These are phyloP conservation scores for Trametes sp. DNA, from an alignment of 1,284 basidiomycete species.

Conservation along the genomic window DNA sequence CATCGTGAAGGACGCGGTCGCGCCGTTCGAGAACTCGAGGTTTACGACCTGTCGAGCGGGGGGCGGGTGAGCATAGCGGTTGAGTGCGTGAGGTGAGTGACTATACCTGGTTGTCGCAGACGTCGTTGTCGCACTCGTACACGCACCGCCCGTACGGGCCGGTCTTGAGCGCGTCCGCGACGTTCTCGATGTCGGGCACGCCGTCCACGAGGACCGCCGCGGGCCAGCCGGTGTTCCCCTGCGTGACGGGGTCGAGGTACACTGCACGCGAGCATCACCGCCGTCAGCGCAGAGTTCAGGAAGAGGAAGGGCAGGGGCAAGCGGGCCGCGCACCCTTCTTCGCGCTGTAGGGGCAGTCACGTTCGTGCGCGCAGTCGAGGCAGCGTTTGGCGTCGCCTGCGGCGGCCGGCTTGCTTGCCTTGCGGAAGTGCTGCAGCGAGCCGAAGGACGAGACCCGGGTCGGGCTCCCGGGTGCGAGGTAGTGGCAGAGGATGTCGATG, in stretches of 20 bases:
- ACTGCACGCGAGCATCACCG: conserved; percentile 64
- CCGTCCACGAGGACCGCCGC: conserved; percentile 75
- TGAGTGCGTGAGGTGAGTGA: not conserved
- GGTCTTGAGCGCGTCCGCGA: conserved; percentile 49
- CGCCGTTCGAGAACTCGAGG: conserved; percentile 79
- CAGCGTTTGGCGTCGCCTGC: conserved; percentile 76
- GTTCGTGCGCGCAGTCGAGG: conserved; percentile 75
- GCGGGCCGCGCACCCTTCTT: conserved; percentile 68
- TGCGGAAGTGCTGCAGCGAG: conserved; percentile 82
- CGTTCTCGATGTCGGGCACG: conserved; percentile 79
- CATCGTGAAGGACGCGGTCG: conserved; percentile 86
- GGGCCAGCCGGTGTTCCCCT: conserved; percentile 70
- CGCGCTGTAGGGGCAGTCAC: conserved; percentile 83
- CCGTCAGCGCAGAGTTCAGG: not conserved
- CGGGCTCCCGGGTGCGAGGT: conserved; percentile 72
- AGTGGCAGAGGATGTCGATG: conserved; percentile 82
- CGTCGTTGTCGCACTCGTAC: conserved; percentile 82
- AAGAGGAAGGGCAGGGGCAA: not conserved
- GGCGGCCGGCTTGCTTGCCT: conserved; percentile 69
- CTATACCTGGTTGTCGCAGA: conserved; percentile 34
- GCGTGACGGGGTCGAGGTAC: conserved; percentile 70
- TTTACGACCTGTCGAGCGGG: conserved; percentile 67
- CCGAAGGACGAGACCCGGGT: conserved; percentile 83
- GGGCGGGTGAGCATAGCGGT: not conserved
- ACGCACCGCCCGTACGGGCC: conserved; percentile 86